Base-by-base conservation (phyloP, 352 stramenopile species). In the Thraustochytrium sp. region DNA sequence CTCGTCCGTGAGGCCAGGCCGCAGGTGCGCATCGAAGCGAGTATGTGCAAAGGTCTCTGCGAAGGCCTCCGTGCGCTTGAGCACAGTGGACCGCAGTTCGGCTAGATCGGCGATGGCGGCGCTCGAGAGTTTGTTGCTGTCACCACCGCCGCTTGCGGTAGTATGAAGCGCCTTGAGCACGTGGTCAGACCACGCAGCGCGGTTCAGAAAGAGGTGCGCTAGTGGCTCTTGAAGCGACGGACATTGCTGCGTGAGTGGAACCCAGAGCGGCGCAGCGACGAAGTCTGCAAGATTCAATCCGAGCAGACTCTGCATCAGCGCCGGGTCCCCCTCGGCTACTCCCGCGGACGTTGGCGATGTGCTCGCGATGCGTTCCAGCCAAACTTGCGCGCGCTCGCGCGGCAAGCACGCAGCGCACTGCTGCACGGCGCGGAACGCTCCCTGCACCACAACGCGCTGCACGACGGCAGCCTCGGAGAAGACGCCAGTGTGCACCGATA, bases 271-370 rank as follows among this genome's bases (percentile, higher is more conserved):
- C 26, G 68, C 68, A 9, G 37, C 44, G 9, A 64, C 68, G 76
- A 80, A 80, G 68, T 80, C 68, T 46, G n/a, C 31, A 3, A 42
- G 40, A 44, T 80, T 80, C n/a, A 80, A 51, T 11, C 31, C 68
- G n/a, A 80, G 31, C 37, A 80, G 16, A 34, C 21, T 34, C 38
- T 80, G 48, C 53, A 64, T 42, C 5, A 63, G 26, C 9, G 34
- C 68, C 1, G 42, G 26, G 13, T 40, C 26, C 21, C 5, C 31
- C 49, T 80, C 21, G 26, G 23, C 48, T 3, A 80, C 4, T 0
- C 31, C 68, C 9, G 23, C 42, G 31, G 68, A 61, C 34, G 42
- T 37, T 16, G 31, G 42, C 42, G 34, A 21, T 75, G 16, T 44
- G 8, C 38, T 26, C 26, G 18, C 26, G 26, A 72, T 37, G 13